Evolutionary conservation across 108 stramenopile genomes (phyloP).

Genomic region (Cyclotella cryptica): DNA sequence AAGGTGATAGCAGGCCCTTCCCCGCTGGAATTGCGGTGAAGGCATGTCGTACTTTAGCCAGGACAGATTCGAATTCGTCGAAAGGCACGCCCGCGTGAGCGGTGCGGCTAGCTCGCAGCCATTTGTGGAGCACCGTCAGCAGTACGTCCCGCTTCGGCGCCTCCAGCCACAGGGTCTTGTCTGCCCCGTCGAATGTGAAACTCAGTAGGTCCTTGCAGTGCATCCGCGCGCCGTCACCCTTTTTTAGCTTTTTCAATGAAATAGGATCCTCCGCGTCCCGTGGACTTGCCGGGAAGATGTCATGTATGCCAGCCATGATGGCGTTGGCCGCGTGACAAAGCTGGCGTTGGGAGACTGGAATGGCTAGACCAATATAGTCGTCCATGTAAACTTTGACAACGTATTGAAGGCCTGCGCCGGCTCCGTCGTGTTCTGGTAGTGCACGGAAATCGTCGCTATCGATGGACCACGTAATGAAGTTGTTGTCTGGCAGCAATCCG

Average conservation of each 20-base stretch:
- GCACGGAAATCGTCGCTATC: background rate
- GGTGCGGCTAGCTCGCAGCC: no score
- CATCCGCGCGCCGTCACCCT: background rate
- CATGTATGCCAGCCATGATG: slow-evolving; percentile 11
- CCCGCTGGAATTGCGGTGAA: no score
- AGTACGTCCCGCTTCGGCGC: background rate
- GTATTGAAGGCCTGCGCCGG: background rate
- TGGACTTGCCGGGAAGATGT: slow-evolving; percentile 8
- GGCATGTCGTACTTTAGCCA: no score
- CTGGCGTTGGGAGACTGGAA: background rate
- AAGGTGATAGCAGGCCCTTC: no score
- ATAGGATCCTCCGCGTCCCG: slow-evolving; percentile 34
- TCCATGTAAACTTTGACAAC: no score
- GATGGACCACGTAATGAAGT: no score
- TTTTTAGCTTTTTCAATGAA: no score
- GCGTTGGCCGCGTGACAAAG: background rate
- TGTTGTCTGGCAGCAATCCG: background rate
- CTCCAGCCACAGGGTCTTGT: no score
- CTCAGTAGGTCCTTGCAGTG: background rate
- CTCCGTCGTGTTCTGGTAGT: background rate
- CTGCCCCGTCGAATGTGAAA: background rate
- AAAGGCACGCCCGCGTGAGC: no score
- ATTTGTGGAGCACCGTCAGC: background rate
- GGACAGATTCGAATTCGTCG: no score
- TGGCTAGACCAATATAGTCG: slow-evolving; percentile 17